These are phyloP conservation scores for Daldinia childiae DNA, from an alignment of 495 filamentous ascomycete genomes.

Conservation along the genomic window DNA sequence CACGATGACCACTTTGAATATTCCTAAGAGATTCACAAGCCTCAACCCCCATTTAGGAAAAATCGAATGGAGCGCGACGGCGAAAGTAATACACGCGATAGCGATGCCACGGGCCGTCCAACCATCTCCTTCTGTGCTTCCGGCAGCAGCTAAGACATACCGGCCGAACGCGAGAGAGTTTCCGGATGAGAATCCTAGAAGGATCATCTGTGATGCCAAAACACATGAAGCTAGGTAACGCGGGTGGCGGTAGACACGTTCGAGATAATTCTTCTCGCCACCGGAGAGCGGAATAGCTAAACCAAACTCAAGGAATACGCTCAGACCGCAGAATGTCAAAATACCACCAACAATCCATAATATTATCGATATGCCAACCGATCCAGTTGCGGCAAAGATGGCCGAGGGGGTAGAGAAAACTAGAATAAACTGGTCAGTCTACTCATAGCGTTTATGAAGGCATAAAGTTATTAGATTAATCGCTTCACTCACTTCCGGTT, in stretches of 20 bases:
- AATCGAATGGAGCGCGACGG: slow-evolving; percentile 67
- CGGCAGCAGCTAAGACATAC: slow-evolving; percentile 73
- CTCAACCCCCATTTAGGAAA: slow-evolving; percentile 74
- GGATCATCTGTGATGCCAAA: slow-evolving; percentile 67
- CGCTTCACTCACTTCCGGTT: slow-evolving; percentile 56
- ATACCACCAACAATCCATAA: slow-evolving; percentile 53
- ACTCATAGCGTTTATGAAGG: not conserved
- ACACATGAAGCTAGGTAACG: slow-evolving; percentile 72
- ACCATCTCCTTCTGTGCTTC: slow-evolving; percentile 64
- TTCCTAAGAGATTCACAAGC: slow-evolving; percentile 70
- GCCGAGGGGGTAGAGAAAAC: slow-evolving; percentile 63
- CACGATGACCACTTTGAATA: slow-evolving; percentile 74
- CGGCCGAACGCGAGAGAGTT: slow-evolving; percentile 76
- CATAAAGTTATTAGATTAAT: not conserved
- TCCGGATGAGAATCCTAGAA: slow-evolving; percentile 63
- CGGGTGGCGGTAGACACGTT: slow-evolving; percentile 70
- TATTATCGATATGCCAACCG: slow-evolving; percentile 52
- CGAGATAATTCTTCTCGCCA: slow-evolving; percentile 73
- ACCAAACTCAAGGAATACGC: slow-evolving; percentile 62
- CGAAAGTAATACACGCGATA: slow-evolving; percentile 70
- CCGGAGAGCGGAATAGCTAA: slow-evolving; percentile 63
- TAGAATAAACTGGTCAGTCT: slow-evolving; percentile 17
- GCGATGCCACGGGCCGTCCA: slow-evolving; percentile 76
- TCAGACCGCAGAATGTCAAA: slow-evolving; percentile 54
- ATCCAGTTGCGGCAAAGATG: slow-evolving; percentile 60